These are phyloP conservation scores for Quercus dentata DNA, from an alignment of 306 rosid genomes.

Conservation along the genomic window DNA sequence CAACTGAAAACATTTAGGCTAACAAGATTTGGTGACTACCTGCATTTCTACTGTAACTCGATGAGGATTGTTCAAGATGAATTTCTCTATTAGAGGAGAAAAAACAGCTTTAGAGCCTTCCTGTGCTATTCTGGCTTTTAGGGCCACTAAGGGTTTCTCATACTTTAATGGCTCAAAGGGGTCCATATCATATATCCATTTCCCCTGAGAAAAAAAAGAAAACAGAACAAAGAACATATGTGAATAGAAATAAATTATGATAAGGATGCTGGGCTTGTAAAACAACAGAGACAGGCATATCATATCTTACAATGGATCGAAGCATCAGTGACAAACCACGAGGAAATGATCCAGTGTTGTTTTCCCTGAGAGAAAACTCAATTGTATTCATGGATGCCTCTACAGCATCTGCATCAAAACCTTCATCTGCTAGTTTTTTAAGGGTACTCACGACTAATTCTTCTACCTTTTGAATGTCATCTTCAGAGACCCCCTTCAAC, in stretches of 20 bases:
- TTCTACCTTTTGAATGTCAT: conserved; percentile 80
- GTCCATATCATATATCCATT: conserved; percentile 98
- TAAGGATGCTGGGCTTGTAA: conserved; percentile 5
- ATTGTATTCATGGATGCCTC: conserved; percentile 99
- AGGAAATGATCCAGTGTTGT: conserved; percentile 98
- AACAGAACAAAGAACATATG: conserved; percentile 19
- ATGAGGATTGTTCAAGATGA: conserved; percentile 81
- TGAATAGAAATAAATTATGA: conserved; percentile 4
- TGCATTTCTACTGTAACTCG: conserved; percentile 92
- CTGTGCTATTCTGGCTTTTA: conserved; percentile 76
- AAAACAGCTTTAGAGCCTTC: conserved; percentile 91
- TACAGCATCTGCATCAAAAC: conserved; percentile 82
- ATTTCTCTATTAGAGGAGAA: conserved; percentile 86
- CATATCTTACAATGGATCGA: conserved; percentile 77
- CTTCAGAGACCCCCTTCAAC: conserved; percentile 79
- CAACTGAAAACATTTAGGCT: not conserved
- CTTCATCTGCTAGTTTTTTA: conserved; percentile 73
- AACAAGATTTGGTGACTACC: conserved; percentile 41
- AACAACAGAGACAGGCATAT: conserved; percentile 4
- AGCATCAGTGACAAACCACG: conserved; percentile 96
- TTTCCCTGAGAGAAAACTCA: conserved; percentile 96
- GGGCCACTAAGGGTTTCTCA: conserved; percentile 82
- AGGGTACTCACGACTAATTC: conserved; percentile 64
- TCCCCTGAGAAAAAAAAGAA: conserved; percentile 56
- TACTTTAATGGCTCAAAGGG: conserved; percentile 94